Evolutionary conservation across 208 protist genomes (phyloP).

Genomic region (Angomonas deanei): DNA sequence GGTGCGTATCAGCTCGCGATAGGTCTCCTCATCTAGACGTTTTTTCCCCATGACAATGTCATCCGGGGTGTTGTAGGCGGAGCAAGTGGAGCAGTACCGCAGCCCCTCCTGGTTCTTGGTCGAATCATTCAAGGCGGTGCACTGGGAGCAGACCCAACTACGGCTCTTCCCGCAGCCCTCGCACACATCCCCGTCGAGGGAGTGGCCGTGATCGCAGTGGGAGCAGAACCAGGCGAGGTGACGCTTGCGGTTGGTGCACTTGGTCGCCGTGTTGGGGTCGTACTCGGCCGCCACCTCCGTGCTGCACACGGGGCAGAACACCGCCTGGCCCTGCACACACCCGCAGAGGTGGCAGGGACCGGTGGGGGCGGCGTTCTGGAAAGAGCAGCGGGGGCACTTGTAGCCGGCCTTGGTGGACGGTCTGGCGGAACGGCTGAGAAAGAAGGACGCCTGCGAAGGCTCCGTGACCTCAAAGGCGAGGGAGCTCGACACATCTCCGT

Average conservation of each 20-base stretch:
- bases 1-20: slow-evolving; percentile 22
- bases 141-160: slow-evolving; percentile 63
- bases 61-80: slow-evolving; percentile 56
- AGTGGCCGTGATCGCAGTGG: slow-evolving; percentile 44
- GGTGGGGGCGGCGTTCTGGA: slow-evolving; percentile 22
- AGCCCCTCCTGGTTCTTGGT: slow-evolving; percentile 34
- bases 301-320: slow-evolving; percentile 35
- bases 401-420: slow-evolving; percentile 6
- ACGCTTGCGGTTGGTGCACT: slow-evolving; percentile 32
- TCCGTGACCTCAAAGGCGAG: slow-evolving; percentile 31
- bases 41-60: slow-evolving; percentile 51
- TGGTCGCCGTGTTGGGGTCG: neutral
- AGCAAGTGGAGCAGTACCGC: slow-evolving; percentile 58
- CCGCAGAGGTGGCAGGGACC: slow-evolving; percentile 34
- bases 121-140: slow-evolving; percentile 51
- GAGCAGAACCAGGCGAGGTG: slow-evolving; percentile 66
- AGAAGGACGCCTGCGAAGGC: slow-evolving; percentile 5
- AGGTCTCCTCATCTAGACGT: slow-evolving; percentile 31
- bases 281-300: neutral
- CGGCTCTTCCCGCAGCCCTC: slow-evolving; percentile 23
- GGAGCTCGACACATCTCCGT: slow-evolving; percentile 25
- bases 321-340: slow-evolving; percentile 19
- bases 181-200: slow-evolving; percentile 60
- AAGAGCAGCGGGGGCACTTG: slow-evolving; percentile 55
- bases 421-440: neutral